Evolutionary conservation across 441 rosid genomes (phyloP).

Genomic region (Euphorbia schlechtendalii): DNA sequence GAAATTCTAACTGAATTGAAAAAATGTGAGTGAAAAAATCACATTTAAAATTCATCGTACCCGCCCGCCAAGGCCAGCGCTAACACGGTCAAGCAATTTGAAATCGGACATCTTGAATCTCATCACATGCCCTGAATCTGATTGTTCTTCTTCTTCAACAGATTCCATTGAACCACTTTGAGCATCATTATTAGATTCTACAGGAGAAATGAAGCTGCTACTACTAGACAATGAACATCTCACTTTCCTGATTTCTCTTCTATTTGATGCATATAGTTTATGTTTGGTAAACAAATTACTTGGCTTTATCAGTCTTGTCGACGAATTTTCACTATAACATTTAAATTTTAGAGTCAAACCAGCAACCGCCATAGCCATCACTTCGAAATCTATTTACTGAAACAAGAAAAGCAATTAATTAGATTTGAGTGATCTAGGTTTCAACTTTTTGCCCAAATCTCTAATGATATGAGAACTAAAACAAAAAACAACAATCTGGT

Average conservation of each 20-base stretch:
- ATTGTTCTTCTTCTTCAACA: conserved; percentile 46
- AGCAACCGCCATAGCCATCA: conserved; percentile 49
- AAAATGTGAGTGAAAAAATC: neutral
- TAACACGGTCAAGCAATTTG: conserved; percentile 64
- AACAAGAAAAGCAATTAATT: neutral
- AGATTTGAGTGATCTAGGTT: too few species aligned
- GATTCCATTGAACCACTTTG: conserved; percentile 14
- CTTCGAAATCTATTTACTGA: conserved; percentile 9
- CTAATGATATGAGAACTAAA: too few species aligned
- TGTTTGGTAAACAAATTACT: conserved; percentile 17
- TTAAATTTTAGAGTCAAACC: conserved; percentile 27
- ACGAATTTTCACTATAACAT: conserved; percentile 26
- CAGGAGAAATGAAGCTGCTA: conserved; percentile 23
- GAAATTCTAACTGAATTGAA: neutral
- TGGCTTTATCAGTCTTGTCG: conserved; percentile 26
- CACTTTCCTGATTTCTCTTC: conserved; percentile 20
- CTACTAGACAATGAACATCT: conserved; percentile 39
- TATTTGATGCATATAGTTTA: conserved; percentile 14
- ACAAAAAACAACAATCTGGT: too few species aligned
- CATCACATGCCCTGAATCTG: conserved; percentile 42
- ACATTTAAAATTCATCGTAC: conserved; percentile 29
- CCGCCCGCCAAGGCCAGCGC: conserved; percentile 83
- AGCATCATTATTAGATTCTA: conserved; percentile 37
- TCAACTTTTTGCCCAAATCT: too few species aligned
- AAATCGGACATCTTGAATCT: conserved; percentile 81